Percentiles rank a stretch among this genome's conserved stretches.
phyloP scores from a whole-genome alignment of 768 basidiomycete species.

The Mycena vitilis region DNA sequence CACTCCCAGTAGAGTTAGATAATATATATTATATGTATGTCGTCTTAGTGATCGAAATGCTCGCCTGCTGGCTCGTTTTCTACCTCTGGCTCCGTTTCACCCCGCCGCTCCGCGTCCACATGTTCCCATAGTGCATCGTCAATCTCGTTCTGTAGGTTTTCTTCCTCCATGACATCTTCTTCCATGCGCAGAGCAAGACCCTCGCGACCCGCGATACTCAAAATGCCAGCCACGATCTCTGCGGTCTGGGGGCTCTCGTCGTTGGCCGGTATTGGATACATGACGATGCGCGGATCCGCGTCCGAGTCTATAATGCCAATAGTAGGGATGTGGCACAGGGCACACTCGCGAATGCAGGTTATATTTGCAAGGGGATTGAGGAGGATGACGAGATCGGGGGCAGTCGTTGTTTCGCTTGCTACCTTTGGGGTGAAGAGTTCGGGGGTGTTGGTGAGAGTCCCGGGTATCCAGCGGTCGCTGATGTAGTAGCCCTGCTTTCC shows the following conservation, averaged over 20 bases:
- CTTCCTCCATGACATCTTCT: constrained; percentile 45
- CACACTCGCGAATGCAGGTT: constrained; percentile 92
- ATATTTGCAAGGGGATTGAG: constrained; percentile 90
- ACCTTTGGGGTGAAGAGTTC: constrained; percentile 76
- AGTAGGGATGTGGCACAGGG: constrained; percentile 89
- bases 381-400: constrained; percentile 91
- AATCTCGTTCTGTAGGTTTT: constrained; percentile 32
- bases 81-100: neutral
- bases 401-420: constrained; percentile 63
- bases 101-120: neutral
- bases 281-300: constrained; percentile 94
- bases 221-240: constrained; percentile 89
- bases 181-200: constrained; percentile 65
- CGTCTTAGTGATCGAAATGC: constrained; percentile 22
- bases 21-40: constrained; percentile 16
- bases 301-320: constrained; percentile 96
- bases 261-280: constrained; percentile 99
- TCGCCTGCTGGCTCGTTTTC: constrained; percentile 22
- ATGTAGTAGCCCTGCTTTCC: constrained; percentile 87
- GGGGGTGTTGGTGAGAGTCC: constrained; percentile 90
- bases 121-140: constrained; percentile 24
- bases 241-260: constrained; percentile 93
- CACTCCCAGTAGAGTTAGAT: constrained; percentile 31
- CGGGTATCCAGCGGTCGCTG: constrained; percentile 92
- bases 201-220: constrained; percentile 89